Evolutionary conservation across 768 basidiomycete species (phyloP).

Genomic region (Dictyophora rubrovolvata): DNA sequence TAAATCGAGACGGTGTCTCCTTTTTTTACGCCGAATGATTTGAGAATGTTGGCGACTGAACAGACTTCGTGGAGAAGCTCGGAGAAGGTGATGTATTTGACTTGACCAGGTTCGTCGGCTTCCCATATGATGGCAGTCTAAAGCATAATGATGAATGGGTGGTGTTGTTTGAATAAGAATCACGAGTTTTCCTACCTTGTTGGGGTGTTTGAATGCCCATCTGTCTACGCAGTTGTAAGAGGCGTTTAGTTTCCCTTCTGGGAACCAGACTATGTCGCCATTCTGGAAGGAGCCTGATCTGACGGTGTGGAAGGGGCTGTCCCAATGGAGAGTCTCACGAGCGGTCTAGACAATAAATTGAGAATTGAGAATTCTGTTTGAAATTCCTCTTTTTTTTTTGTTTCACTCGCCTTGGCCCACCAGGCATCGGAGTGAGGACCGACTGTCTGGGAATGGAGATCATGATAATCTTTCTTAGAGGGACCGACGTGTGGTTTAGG

Average conservation of each 20-base stretch:
- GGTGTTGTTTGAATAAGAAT: too few species aligned
- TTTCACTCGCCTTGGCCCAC: slow-evolving; percentile 66
- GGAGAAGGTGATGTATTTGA: slow-evolving; percentile 64
- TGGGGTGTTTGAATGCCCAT: slow-evolving; percentile 84
- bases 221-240: slow-evolving; percentile 98
- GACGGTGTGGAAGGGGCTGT: slow-evolving; percentile 82
- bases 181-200: slow-evolving; percentile 44
- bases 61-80: slow-evolving; percentile 88
- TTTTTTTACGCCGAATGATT: slow-evolving; percentile 81
- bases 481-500: slow-evolving; percentile 76
- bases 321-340: slow-evolving; percentile 71
- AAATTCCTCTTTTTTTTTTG: background rate
- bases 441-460: slow-evolving; percentile 57
- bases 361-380: background rate
- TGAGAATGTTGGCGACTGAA: slow-evolving; percentile 85
- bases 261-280: slow-evolving; percentile 94
- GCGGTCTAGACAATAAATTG: slow-evolving; percentile 32
- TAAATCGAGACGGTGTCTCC: slow-evolving; percentile 93
- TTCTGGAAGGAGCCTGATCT: slow-evolving; percentile 70
- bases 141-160: background rate
- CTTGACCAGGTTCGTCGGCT: slow-evolving; percentile 85
- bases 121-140: slow-evolving; percentile 97
- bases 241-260: slow-evolving; percentile 85
- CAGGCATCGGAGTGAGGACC: slow-evolving; percentile 73
- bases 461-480: slow-evolving; percentile 61